Evolutionary conservation across 805 yeast genomes (phyloP), one percentile per base, ranked within the genome.

Genomic region (Metschnikowia continentalis): DNA sequence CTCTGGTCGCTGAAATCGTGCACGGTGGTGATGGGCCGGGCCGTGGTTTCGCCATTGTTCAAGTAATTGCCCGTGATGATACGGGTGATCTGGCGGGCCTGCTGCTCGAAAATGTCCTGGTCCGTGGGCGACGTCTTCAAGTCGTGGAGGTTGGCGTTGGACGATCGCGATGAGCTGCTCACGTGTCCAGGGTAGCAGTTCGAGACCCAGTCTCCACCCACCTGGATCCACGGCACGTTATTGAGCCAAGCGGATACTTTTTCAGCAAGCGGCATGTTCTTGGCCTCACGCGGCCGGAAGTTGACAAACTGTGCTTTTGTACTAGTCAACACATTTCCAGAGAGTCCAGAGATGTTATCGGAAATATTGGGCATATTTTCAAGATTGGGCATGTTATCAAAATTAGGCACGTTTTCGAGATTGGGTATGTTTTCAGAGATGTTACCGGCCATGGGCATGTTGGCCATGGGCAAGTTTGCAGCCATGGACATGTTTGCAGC

Each of bases 191-290:
- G 79, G 54, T 74, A 82, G 54, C 85, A 81, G n/a, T 74, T 76
- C 74, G 74, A 15, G 48, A 36, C 53, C 49, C 57, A 51, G 15
- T 60, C 41, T 32, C 59, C 55, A 17, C 64, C 54, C 0, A 68
- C 61, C 46, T 67, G 72, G 7, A 74, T 61, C 61, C 61, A 58
- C 1, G 91, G 91, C 3, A 87, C 76, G 30, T 74, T 71, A 3
- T 69, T 68, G 35, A 87, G 76, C 94, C 94, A 87, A 6, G 64
- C 68, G 36, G 72, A 72, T 0, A 87, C 87, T 59, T 86, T 87
- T 59, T 87, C 92, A 44, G 67, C 70, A 54, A 76, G 79, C 1
- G 82, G 75, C 90, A 87, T 86, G 63, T 81, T 83, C 7, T 77
- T 68, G 2, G 82, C 81, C 32, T 67, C 66, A 59, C 89, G 72